Evolutionary conservation across 768 basidiomycete genomes (phyloP).

Genomic region (Nidularia pulvinata): DNA sequence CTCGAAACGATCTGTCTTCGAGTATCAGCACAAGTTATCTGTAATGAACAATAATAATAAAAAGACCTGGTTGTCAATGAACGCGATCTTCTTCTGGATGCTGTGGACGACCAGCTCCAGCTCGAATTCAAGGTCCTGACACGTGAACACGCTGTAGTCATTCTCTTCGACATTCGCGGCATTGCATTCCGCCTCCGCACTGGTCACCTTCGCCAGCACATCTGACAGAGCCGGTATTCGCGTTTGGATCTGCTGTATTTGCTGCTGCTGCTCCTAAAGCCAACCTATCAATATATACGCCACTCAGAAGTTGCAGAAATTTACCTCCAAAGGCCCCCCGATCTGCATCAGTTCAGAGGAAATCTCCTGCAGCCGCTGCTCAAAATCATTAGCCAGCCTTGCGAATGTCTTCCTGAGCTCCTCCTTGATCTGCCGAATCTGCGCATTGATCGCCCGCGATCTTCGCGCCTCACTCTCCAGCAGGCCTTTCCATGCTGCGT

Average conservation of each 20-base stretch:
- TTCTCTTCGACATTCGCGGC: constrained; percentile 96
- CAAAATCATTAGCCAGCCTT: constrained; percentile 74
- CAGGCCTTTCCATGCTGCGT: constrained; percentile 73
- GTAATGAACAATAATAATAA: neutral
- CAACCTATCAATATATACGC: constrained; percentile 4
- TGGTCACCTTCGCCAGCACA: constrained; percentile 50
- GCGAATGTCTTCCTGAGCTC: constrained; percentile 77
- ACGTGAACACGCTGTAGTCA: constrained; percentile 91
- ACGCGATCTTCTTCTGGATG: constrained; percentile 88
- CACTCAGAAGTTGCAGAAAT: constrained; percentile 1
- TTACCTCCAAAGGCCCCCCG: constrained; percentile 76
- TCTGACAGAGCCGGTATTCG: constrained; percentile 68
- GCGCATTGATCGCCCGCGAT: constrained; percentile 83
- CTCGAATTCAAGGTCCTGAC: constrained; percentile 90
- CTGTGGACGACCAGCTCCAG: constrained; percentile 79
- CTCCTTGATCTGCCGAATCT: constrained; percentile 89
- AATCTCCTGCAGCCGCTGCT: constrained; percentile 61
- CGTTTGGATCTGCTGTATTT: constrained; percentile 62
- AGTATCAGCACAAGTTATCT: constrained; percentile 1
- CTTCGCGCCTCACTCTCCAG: constrained; percentile 73
- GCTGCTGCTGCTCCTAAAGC: constrained; percentile 69
- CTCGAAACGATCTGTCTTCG: constrained; percentile 81
- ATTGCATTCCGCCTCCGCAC: constrained; percentile 73
- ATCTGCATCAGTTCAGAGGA: constrained; percentile 75
- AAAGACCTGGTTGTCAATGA: constrained; percentile 93